phyloP scores from a whole-genome alignment of 2,329 filamentous ascomycete species.

The Colletotrichum tamarilloi region DNA sequence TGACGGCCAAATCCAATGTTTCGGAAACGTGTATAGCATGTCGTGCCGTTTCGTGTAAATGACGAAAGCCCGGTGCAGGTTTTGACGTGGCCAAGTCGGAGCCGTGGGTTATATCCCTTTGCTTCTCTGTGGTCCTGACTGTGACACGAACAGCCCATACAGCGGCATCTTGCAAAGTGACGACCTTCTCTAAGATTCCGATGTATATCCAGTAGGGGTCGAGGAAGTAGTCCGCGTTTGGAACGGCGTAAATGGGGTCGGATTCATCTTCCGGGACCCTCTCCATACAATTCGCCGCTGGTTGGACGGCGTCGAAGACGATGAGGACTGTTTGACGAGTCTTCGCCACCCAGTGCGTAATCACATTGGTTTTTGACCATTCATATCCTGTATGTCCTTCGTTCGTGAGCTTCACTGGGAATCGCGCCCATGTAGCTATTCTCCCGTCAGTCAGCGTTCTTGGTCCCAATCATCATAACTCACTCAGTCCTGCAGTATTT shows the following conservation, averaged over 20 bases:
- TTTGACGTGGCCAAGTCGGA: conserved; percentile 13
- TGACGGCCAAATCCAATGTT: conserved; percentile 49
- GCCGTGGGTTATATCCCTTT: neutral
- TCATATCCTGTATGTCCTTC: conserved; percentile 38
- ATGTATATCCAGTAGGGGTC: conserved; percentile 52
- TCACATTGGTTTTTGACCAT: conserved; percentile 50
- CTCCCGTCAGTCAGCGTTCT: neutral
- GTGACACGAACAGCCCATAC: conserved; percentile 53
- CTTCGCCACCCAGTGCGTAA: conserved; percentile 41
- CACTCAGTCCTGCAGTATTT: conserved; percentile 35
- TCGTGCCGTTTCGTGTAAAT: conserved; percentile 54
- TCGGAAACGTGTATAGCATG: conserved; percentile 58
- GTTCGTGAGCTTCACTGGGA: conserved; percentile 42
- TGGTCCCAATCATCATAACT: neutral
- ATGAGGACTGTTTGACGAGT: conserved; percentile 43
- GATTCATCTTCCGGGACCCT: conserved; percentile 14
- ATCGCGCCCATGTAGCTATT: conserved; percentile 47
- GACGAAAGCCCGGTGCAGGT: conserved; percentile 47
- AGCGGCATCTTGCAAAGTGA: conserved; percentile 45
- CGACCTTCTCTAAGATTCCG: conserved; percentile 44
- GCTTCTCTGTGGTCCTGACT: conserved; percentile 48
- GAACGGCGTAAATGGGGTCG: conserved; percentile 12
- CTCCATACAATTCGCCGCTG: conserved; percentile 7
- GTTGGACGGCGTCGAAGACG: conserved; percentile 43
- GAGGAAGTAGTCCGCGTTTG: neutral